A percentile compares a stretch with the other conserved stretches of the same genome.
Evolutionary conservation across 148 eudicot species (phyloP).

Genomic region (Dianthus caryophyllus): DNA sequence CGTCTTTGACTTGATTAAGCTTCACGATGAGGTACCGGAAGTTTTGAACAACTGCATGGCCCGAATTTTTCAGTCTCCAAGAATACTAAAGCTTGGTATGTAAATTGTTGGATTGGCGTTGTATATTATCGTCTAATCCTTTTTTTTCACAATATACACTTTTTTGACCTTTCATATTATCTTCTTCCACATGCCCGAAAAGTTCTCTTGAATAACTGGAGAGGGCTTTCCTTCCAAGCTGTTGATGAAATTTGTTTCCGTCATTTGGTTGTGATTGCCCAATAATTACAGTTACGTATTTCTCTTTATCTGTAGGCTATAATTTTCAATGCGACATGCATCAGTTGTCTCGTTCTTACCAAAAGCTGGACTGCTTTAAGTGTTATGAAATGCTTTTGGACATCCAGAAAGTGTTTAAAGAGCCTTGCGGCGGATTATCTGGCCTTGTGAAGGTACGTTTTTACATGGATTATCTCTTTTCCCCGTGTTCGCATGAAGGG

Average conservation of each 20-base stretch:
- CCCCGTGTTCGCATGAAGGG: too few species aligned
- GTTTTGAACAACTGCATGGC: conserved; percentile 63
- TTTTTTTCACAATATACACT: conserved; percentile 1
- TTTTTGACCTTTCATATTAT: not conserved
- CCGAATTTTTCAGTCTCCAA: conserved; percentile 78
- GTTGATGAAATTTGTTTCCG: not conserved
- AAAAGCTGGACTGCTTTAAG: conserved; percentile 66
- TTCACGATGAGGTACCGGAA: conserved; percentile 57
- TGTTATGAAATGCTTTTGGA: conserved; percentile 91
- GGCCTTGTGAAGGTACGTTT: conserved; percentile 71
- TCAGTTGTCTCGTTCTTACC: conserved; percentile 73
- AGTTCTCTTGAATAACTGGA: not conserved
- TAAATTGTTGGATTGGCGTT: conserved; percentile 2
- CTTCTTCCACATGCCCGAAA: not conserved
- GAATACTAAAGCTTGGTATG: conserved; percentile 86
- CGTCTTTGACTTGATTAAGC: conserved; percentile 83
- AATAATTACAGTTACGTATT: conserved; percentile 1
- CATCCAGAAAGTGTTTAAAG: conserved; percentile 84
- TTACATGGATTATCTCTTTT: not conserved
- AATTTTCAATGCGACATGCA: conserved; percentile 83
- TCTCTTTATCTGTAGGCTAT: conserved; percentile 51
- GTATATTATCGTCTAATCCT: not conserved
- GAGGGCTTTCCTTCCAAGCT: not conserved
- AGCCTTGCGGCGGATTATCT: conserved; percentile 75
- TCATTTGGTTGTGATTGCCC: conserved; percentile 3